phyloP scores from a whole-genome alignment of 2,329 filamentous ascomycete species.

The Penicillium sclerotiorum region DNA sequence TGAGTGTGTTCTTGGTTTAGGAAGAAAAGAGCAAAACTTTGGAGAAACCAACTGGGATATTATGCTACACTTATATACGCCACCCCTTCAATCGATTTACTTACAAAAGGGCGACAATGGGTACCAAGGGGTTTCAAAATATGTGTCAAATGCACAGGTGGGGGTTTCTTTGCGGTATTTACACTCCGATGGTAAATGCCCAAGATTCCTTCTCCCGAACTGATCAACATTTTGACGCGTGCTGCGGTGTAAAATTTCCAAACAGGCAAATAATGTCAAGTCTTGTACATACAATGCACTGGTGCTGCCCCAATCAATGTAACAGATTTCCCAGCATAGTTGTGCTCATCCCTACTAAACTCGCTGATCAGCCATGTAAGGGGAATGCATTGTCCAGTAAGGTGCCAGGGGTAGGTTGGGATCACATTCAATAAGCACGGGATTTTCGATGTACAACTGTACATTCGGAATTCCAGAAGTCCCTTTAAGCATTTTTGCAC shows the following conservation, averaged over 20 bases:
- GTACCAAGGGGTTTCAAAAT: slow-evolving; percentile 1
- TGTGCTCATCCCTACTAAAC: not conserved
- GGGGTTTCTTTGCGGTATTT: slow-evolving; percentile 1
- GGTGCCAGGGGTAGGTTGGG: not conserved
- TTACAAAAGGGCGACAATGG: slow-evolving; percentile 12
- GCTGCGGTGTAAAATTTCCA: no score
- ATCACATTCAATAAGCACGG: no score
- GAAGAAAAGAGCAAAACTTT: not conserved
- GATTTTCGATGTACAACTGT: no score
- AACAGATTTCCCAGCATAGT: no score
- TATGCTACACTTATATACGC: slow-evolving; percentile 3
- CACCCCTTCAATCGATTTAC: slow-evolving; percentile 12
- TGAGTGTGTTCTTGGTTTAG: slow-evolving; percentile 6
- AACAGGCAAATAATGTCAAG: no score
- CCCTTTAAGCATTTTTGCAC: no score
- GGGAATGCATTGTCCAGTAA: not conserved
- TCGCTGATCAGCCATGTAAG: slow-evolving; percentile 10
- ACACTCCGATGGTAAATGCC: no score
- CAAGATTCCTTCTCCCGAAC: no score
- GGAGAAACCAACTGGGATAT: not conserved
- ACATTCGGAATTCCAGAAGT: no score
- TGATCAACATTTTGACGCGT: no score
- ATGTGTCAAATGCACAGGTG: not conserved
- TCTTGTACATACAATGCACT: no score
- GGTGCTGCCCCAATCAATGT: no score